Conservation (phyloP, 805 yeast species). For the Candida ficus region DNA sequence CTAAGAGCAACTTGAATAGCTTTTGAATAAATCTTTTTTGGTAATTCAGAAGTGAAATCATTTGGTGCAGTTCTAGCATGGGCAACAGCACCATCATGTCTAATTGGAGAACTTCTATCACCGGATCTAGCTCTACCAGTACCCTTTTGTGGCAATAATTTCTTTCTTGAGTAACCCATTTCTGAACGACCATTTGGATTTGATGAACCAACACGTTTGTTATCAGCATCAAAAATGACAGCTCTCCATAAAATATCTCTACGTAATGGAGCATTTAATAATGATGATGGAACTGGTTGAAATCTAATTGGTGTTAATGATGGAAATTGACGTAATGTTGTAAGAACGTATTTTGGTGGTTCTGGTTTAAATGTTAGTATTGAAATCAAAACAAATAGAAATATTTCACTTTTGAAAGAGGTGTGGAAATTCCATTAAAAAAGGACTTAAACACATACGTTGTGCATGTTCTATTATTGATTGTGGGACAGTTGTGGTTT, state of each 20-base stretch:
- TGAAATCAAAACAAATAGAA: no score
- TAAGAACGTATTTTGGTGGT: constrained; percentile 70
- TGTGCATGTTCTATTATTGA: constrained; percentile 14
- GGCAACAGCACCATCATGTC: constrained; percentile 87
- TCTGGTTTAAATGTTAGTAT: constrained; percentile 17
- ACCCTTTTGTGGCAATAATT: constrained; percentile 87
- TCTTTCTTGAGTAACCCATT: constrained; percentile 77
- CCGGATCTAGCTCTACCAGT: constrained; percentile 94
- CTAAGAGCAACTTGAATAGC: constrained; percentile 84
- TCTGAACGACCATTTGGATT: constrained; percentile 85
- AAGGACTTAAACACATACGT: constrained; percentile 18
- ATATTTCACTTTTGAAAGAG: no score
- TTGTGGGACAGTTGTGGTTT: constrained; percentile 5
- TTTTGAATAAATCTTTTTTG: constrained; percentile 61
- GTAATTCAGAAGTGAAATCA: constrained; percentile 77
- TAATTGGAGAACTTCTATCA: constrained; percentile 89
- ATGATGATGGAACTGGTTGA: constrained; percentile 68
- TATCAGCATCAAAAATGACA: constrained; percentile 86
- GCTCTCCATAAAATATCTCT: constrained; percentile 94
- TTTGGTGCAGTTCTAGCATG: constrained; percentile 87
- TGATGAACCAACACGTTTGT: constrained; percentile 82
- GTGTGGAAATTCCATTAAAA: no score
- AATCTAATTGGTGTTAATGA: constrained; percentile 79
- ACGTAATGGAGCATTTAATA: constrained; percentile 72
- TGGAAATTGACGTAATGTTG: constrained; percentile 81